These are phyloP conservation scores for Aureobasidium melanogenum DNA, from an alignment of 2,329 filamentous ascomycete genomes.

Conservation along the genomic window DNA sequence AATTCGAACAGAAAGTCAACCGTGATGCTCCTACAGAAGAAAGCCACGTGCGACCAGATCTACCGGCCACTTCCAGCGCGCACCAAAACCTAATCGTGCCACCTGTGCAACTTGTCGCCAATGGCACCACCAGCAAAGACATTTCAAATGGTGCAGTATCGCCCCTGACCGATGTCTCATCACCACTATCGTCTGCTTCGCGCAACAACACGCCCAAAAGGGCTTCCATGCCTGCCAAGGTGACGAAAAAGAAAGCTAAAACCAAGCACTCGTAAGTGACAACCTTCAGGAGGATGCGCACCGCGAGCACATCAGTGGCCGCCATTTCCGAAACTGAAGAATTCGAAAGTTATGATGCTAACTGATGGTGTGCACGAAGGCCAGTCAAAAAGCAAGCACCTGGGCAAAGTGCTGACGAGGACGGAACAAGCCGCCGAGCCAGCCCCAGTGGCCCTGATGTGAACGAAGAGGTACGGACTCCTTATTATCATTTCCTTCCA, in stretches of 20 bases:
- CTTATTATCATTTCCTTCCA: constrained; percentile 30
- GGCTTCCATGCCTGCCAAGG: constrained; percentile 19
- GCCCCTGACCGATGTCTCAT: constrained; percentile 25
- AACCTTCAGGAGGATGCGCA: constrained; percentile 2
- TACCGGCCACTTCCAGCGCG: neutral
- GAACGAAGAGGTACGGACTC: constrained; percentile 48
- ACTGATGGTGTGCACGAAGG: constrained; percentile 35
- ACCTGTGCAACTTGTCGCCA: constrained; percentile 10
- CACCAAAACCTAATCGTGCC: constrained; percentile 9
- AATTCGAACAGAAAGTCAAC: constrained; percentile 21
- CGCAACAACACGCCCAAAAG: constrained; percentile 23
- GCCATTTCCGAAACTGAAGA: neutral
- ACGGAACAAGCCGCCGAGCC: constrained; percentile 54
- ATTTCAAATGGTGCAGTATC: constrained; percentile 17
- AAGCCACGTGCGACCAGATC: constrained; percentile 23
- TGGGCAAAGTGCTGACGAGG: constrained; percentile 59
- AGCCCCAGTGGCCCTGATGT: constrained; percentile 53
- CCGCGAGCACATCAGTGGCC: neutral
- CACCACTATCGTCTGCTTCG: constrained; percentile 21
- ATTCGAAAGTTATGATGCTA: neutral
- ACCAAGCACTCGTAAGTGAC: constrained; percentile 32
- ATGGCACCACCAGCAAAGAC: neutral
- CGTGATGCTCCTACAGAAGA: constrained; percentile 23
- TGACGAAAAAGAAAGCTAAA: constrained; percentile 25
- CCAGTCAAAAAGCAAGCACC: constrained; percentile 68